Percentiles rank a stretch among this genome's conserved stretches.
Conservation (phyloP, 495 filamentous ascomycete genomes). For the Pseudoneurospora amorphoporcata region DNA sequence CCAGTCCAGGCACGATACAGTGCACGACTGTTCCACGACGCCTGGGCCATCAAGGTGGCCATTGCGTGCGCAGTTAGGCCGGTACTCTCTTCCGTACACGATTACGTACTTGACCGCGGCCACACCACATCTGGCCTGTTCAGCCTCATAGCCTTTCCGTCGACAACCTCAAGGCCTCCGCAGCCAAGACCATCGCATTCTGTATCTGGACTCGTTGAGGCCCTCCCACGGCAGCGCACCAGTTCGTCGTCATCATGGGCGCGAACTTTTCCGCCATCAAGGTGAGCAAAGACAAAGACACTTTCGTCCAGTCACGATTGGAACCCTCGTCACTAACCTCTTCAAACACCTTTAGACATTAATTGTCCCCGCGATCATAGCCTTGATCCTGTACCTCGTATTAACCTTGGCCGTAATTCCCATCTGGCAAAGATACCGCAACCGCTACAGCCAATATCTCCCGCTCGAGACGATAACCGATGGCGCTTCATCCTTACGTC, state of each 20-base stretch:
- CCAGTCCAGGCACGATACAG: neutral
- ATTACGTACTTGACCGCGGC: neutral
- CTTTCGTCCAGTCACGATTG: neutral
- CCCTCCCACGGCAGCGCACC: neutral
- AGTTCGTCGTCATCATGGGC: constrained; percentile 21
- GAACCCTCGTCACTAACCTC: neutral
- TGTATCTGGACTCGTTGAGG: neutral
- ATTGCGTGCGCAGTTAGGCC: neutral
- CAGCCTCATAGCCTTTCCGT: neutral
- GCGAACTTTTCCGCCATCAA: constrained; percentile 35
- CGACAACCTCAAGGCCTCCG: neutral
- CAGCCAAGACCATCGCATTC: neutral
- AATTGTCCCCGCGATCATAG: constrained; percentile 66
- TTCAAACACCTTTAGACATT: constrained; percentile 48
- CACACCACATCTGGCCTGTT: neutral
- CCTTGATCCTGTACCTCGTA: constrained; percentile 62
- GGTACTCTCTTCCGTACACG: neutral
- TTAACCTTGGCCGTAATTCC: constrained; percentile 63
- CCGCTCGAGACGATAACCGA: constrained; percentile 53
- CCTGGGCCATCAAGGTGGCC: neutral
- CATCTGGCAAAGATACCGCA: constrained; percentile 62
- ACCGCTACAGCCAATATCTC: constrained; percentile 63
- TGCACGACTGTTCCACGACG: neutral
- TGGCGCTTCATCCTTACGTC: constrained; percentile 51
- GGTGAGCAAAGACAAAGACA: constrained; percentile 15